Base-by-base conservation (phyloP, 176 grass and related monocot genomes). In the Echinochloa phyllopogon region DNA sequence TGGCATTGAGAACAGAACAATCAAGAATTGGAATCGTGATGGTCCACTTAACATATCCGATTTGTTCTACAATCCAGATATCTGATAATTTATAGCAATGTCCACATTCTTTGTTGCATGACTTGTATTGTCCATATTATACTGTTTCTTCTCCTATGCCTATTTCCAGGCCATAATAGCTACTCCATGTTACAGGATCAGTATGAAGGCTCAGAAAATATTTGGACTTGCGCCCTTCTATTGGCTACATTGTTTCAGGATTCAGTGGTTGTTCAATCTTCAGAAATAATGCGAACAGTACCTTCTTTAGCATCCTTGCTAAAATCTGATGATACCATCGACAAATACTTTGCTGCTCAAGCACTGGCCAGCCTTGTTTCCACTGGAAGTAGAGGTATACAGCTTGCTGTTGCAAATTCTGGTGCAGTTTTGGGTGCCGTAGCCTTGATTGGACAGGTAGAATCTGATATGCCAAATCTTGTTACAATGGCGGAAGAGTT, bases 231-330 rank as follows among this genome's bases (percentile, higher is more conserved):
- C 20, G 56, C 89, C 45, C 96, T 98, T 95, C 83, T 98, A 47
- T 92, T 98, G 85, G 87, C 96, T 87, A 90, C 94, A 69, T 88
- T 98, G 68, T 98, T 98, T 85, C 91, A 95, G 83, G 93, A 98
- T 90, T 41, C 82, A 85, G 75, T 80, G 24, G 62, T 95, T 72
- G 88, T 95, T 88, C 93, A 94, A 59, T 95, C 91, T 90, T 93
- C 96, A 65, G 73, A 79, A 84, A 85, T 85, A 61, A 88, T 88
- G 79, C 83, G 73, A 76, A 92, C 77, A 38, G 67, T 98, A 79
- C 87, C 96, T 90, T 92, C 68, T 85, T 90, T 98, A 33, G 87
- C 88, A 79, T 92, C 83, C n/a, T 76, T 95, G 86, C 83, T 95
- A 86, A 98, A 88, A 87, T 94, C 93, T 85, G 93, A 95, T 75